Evolutionary conservation across 140 eudicot genomes (phyloP).

Genomic region (Senecio squalidus): DNA sequence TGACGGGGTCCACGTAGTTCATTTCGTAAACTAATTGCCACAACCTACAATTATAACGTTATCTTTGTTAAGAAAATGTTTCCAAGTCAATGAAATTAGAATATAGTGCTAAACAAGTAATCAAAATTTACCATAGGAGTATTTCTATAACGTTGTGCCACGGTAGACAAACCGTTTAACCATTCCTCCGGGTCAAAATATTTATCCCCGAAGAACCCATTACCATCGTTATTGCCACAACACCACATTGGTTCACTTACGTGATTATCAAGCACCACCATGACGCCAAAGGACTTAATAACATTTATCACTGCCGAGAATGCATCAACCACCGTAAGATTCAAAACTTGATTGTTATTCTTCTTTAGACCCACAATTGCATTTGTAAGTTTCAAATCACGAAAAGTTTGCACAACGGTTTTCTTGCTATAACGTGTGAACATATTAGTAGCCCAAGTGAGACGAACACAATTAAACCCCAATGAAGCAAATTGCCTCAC

Average conservation of each 20-base stretch:
- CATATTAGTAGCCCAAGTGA: slow-evolving; percentile 49
- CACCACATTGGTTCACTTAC: slow-evolving; percentile 52
- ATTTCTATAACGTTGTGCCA: slow-evolving; percentile 25
- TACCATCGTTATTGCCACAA: slow-evolving; percentile 42
- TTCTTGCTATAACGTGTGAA: slow-evolving; percentile 34
- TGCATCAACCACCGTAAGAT: slow-evolving; percentile 35
- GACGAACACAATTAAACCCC: slow-evolving; percentile 50
- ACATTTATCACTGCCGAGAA: slow-evolving; percentile 26
- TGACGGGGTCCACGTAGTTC: slow-evolving; percentile 52
- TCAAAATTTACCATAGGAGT: slow-evolving; percentile 26
- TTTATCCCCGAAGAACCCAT: slow-evolving; percentile 49
- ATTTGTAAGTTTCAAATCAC: slow-evolving; percentile 23
- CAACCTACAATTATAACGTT: slow-evolving; percentile 23
- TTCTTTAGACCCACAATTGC: slow-evolving; percentile 27
- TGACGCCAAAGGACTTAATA: slow-evolving; percentile 19
- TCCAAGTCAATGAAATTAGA: not conserved
- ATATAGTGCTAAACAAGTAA: not conserved
- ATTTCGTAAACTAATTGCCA: slow-evolving; percentile 54
- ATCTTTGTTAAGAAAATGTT: not conserved
- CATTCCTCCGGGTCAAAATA: slow-evolving; percentile 39
- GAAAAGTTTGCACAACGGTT: slow-evolving; percentile 33
- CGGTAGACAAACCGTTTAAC: slow-evolving; percentile 28
- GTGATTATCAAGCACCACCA: slow-evolving; percentile 50
- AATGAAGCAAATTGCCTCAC: slow-evolving; percentile 13
- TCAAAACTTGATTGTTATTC: slow-evolving; percentile 30